A percentile compares a stretch with the other conserved stretches of the same genome.
phyloP scores from a whole-genome alignment of 148 eudicot genomes.

The Dysphania ambrosioides region DNA sequence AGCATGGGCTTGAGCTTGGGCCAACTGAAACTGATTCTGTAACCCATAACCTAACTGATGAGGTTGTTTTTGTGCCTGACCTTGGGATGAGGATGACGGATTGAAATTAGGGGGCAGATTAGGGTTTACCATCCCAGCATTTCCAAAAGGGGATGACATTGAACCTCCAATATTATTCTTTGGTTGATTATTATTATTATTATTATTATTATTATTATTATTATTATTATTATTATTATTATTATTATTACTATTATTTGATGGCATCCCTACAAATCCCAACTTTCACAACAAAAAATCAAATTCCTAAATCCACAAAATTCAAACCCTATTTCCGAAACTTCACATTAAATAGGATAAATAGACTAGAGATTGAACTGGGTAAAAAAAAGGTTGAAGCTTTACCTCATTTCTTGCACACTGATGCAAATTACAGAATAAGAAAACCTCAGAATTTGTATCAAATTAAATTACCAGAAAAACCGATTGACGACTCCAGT shows the following conservation, averaged over 20 bases:
- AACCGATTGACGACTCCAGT: neutral
- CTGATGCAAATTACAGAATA: neutral
- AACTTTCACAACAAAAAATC: conserved; percentile 1
- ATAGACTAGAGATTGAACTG: neutral
- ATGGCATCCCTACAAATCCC: too few relatives aligned
- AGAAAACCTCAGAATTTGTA: neutral
- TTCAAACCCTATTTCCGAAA: too few relatives aligned
- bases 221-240: too few relatives aligned
- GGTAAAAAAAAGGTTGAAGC: neutral
- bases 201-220: conserved; percentile 44
- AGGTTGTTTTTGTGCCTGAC: conserved; percentile 40
- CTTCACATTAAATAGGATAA: neutral
- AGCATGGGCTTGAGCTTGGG: conserved; percentile 60
- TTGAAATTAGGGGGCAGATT: conserved; percentile 48
- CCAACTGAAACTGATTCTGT: conserved; percentile 54
- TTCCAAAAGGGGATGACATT: conserved; percentile 54
- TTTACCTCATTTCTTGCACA: neutral
- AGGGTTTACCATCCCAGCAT: conserved; percentile 43
- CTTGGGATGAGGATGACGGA: conserved; percentile 26
- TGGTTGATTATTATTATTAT: too few relatives aligned
- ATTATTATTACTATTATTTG: too few relatives aligned
- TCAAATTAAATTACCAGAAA: neutral
- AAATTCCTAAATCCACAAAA: neutral
- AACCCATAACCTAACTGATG: conserved; percentile 56
- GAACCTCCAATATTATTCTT: conserved; percentile 49